Conservation (phyloP, 371 early-diverging fungal species). For the Mortierella sp. region DNA sequence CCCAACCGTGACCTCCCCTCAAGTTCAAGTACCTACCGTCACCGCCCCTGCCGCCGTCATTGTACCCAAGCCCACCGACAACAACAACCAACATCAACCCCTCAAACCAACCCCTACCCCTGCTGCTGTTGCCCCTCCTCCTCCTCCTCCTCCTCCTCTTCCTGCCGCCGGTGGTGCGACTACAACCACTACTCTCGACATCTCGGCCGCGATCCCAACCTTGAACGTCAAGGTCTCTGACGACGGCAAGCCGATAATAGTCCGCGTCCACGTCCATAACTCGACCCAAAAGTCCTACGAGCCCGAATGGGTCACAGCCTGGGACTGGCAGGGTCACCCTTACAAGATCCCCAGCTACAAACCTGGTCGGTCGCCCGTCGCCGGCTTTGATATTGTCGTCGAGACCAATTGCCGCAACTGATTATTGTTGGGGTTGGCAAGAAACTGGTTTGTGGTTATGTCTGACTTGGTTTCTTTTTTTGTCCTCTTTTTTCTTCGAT, state of each 20-base stretch:
- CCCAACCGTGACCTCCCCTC: neutral
- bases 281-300: neutral
- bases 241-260: neutral
- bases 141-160: neutral
- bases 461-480: neutral
- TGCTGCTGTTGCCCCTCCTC: neutral
- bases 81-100: neutral
- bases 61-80: neutral
- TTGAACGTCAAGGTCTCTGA: neutral
- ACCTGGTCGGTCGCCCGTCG: neutral
- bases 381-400: neutral
- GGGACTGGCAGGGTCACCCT: slow-evolving; percentile 15
- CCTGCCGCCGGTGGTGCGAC: neutral
- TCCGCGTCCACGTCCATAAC: slow-evolving; percentile 5
- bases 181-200: slow-evolving; percentile 8
- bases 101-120: neutral
- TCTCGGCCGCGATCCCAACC: neutral
- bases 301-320: slow-evolving; percentile 4
- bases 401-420: neutral
- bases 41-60: neutral
- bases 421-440: neutral
- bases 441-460: neutral
- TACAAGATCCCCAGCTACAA: slow-evolving; percentile 6
- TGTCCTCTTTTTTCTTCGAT: neutral
- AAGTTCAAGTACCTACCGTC: neutral